Percentiles rank a stretch among this genome's conserved stretches.
Conservation (phyloP, 305 asterid genomes). For the Solanum hybrid region DNA sequence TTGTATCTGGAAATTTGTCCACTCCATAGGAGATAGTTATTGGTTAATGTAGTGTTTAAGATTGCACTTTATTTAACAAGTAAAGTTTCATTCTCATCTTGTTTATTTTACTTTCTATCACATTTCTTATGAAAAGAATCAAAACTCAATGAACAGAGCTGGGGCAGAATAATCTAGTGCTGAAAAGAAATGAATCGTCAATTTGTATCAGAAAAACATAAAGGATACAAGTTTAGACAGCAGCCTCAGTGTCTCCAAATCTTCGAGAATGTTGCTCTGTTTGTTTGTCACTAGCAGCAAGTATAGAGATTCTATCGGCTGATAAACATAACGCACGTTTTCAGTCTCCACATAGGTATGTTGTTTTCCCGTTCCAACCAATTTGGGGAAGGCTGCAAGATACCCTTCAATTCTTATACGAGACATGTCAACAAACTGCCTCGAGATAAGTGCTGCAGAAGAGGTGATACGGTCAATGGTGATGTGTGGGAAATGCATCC, state of each 20-base stretch:
- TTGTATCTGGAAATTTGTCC: not conserved
- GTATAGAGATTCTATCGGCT: slow-evolving; percentile 71
- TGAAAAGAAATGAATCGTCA: not conserved
- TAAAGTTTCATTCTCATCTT: not conserved
- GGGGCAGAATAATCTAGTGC: not conserved
- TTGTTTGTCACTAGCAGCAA: slow-evolving; percentile 79
- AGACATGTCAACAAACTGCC: slow-evolving; percentile 88
- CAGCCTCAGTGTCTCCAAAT: slow-evolving; percentile 71
- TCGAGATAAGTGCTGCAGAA: slow-evolving; percentile 67
- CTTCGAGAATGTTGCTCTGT: slow-evolving; percentile 91
- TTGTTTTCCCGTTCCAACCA: slow-evolving; percentile 82
- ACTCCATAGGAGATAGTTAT: not conserved
- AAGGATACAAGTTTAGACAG: slow-evolving; percentile 85
- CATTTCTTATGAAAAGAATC: not conserved
- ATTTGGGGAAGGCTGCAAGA: slow-evolving; percentile 87
- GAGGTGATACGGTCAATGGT: slow-evolving; percentile 16
- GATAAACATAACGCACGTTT: slow-evolving; percentile 80
- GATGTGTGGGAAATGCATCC: not conserved
- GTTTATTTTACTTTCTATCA: not conserved
- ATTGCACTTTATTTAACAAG: not conserved
- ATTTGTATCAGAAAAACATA: slow-evolving; percentile 8
- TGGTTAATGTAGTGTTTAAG: not conserved
- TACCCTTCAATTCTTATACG: slow-evolving; percentile 86
- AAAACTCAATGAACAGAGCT: not conserved
- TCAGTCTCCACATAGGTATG: slow-evolving; percentile 85